phyloP scores from a whole-genome alignment of 148 eudicot species.

The Selenicereus undatus region DNA sequence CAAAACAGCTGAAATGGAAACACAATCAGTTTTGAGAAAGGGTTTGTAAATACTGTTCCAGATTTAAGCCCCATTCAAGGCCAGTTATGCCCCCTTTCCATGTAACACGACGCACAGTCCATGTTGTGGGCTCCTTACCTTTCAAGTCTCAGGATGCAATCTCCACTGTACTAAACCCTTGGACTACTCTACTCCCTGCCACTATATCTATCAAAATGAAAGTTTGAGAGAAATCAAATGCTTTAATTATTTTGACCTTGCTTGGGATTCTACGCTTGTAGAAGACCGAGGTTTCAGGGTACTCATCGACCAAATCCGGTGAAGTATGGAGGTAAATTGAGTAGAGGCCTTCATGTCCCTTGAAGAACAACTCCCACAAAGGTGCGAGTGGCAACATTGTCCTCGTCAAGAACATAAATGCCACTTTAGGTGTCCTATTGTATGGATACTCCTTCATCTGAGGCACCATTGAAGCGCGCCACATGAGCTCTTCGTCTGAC shows the following conservation, averaged over 20 bases:
- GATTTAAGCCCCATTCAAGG: no score
- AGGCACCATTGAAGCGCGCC: conserved; percentile 67
- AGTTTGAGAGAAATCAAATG: no score
- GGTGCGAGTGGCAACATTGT: conserved; percentile 48
- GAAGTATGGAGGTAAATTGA: conserved; percentile 65
- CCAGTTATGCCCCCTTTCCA: no score
- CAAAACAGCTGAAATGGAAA: no score
- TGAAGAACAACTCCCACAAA: conserved; percentile 73
- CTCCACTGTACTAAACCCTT: no score
- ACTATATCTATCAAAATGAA: no score
- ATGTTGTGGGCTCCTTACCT: no score
- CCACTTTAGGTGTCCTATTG: conserved; percentile 48
- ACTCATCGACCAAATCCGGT: conserved; percentile 25
- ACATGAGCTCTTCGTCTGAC: conserved; percentile 52
- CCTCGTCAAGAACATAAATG: conserved; percentile 73
- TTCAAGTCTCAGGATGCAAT: no score
- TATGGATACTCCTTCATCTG: conserved; percentile 37
- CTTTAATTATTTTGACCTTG: conserved; percentile 33
- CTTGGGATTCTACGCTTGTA: conserved; percentile 60
- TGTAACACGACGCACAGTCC: no score
- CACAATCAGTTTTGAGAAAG: no score
- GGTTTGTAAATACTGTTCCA: no score
- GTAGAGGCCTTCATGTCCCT: conserved; percentile 52
- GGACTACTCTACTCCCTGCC: no score
- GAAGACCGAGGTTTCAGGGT: conserved; percentile 44